A percentile compares a stretch with the other conserved stretches of the same genome.
Evolutionary conservation across 2,329 filamentous ascomycete genomes (phyloP).

Genomic region (Talaromyces pinophilus): DNA sequence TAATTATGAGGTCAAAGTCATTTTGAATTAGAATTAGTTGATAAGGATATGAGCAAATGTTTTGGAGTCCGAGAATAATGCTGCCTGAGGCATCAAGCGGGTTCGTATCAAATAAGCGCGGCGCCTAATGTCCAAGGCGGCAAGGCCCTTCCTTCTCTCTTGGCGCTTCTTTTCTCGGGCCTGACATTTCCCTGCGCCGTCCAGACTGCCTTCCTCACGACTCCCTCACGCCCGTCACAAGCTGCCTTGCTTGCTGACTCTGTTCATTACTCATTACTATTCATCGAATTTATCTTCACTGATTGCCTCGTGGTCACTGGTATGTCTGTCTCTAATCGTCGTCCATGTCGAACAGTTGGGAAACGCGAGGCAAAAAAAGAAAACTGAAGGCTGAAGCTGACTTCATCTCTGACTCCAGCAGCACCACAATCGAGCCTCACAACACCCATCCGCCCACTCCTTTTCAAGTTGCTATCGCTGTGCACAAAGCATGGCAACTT

Average conservation of each 20-base stretch:
- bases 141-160: constrained; percentile 7
- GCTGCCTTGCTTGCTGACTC: constrained; percentile 2
- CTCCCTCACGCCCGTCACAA: constrained; percentile 6
- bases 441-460: not conserved
- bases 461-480: constrained; percentile 18
- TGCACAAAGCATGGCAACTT: constrained; percentile 41
- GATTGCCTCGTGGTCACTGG: not conserved
- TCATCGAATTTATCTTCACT: not conserved
- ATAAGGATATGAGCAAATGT: not conserved
- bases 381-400: constrained; percentile 19
- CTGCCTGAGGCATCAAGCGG: constrained; percentile 12
- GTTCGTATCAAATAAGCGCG: constrained; percentile 1
- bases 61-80: not conserved
- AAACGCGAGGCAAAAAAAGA: constrained; percentile 16
- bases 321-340: not conserved
- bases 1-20: not conserved
- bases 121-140: constrained; percentile 9
- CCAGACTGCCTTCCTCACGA: constrained; percentile 7
- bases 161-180: constrained; percentile 13
- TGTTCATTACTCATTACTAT: not conserved
- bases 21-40: not conserved
- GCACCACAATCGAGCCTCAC: constrained; percentile 3
- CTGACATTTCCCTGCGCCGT: constrained; percentile 3
- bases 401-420: constrained; percentile 17
- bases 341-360: not conserved